Percentiles rank a stretch among this genome's conserved stretches.
phyloP scores from a whole-genome alignment of 2,329 filamentous ascomycete species.

The Arthrobotrys pseudoclavata region DNA sequence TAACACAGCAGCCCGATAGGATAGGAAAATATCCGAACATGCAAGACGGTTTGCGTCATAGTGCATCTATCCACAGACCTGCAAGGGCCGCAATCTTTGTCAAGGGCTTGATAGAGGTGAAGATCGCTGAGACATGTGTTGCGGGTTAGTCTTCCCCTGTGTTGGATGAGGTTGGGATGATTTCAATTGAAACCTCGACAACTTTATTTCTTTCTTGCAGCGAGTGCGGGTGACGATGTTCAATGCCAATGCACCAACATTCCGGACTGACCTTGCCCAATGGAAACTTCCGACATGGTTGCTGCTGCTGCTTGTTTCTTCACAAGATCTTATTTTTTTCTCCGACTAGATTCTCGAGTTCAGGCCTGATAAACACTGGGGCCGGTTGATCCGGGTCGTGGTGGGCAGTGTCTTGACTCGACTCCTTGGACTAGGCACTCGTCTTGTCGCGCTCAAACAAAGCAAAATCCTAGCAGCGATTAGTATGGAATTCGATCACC shows the following conservation, averaged over 20 bases:
- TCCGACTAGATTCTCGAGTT: neutral
- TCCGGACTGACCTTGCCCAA: slow-evolving; percentile 59
- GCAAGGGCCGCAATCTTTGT: slow-evolving; percentile 63
- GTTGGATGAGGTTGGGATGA: slow-evolving; percentile 27
- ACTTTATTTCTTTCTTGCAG: slow-evolving; percentile 29
- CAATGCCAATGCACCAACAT: slow-evolving; percentile 41
- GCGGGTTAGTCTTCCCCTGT: slow-evolving; percentile 32
- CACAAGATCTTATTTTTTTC: slow-evolving; percentile 16
- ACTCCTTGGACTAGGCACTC: slow-evolving; percentile 58
- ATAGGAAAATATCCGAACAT: slow-evolving; percentile 1
- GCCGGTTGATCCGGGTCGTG: slow-evolving; percentile 33
- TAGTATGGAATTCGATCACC: slow-evolving; percentile 60
- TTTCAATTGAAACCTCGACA: slow-evolving; percentile 11
- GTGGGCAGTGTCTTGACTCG: slow-evolving; percentile 8
- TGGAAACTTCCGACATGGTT: slow-evolving; percentile 55
- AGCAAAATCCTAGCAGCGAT: slow-evolving; percentile 35
- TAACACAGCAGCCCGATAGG: slow-evolving; percentile 30
- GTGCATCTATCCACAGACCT: slow-evolving; percentile 38
- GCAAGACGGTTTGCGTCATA: slow-evolving; percentile 46
- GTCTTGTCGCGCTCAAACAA: slow-evolving; percentile 21
- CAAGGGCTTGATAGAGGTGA: slow-evolving; percentile 63
- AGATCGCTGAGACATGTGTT: slow-evolving; percentile 61
- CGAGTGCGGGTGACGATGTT: slow-evolving; percentile 31
- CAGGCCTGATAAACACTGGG: slow-evolving; percentile 58
- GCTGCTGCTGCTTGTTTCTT: slow-evolving; percentile 18